A percentile compares a stretch with the other conserved stretches of the same genome.
These are phyloP conservation scores for Pestalotiopsis sp. DNA, from an alignment of 2,329 filamentous ascomycete species.

Conservation along the genomic window DNA sequence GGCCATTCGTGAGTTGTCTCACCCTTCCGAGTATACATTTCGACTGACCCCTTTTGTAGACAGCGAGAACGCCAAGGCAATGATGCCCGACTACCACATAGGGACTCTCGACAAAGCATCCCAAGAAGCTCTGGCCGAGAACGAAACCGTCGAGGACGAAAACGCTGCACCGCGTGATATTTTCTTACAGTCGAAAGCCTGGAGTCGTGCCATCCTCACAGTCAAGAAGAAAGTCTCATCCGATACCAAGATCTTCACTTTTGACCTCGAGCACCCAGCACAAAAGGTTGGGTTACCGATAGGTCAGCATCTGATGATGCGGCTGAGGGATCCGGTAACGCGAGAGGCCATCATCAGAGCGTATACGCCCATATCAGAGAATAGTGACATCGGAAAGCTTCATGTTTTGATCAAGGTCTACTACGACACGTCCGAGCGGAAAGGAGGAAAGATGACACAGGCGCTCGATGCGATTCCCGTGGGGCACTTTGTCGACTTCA, in stretches of 20 bases:
- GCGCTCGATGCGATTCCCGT: constrained; percentile 74
- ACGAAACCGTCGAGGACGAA: constrained; percentile 34
- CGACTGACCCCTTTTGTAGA: constrained; percentile 55
- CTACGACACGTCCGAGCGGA: constrained; percentile 55
- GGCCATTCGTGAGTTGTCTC: constrained; percentile 75
- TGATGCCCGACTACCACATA: constrained; percentile 87
- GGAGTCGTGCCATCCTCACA: constrained; percentile 74
- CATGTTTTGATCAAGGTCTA: constrained; percentile 86
- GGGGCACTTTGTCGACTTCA: constrained; percentile 79
- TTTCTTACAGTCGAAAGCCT: constrained; percentile 73
- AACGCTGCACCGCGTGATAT: constrained; percentile 49
- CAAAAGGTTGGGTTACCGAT: constrained; percentile 78
- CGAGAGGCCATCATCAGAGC: constrained; percentile 77
- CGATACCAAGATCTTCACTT: constrained; percentile 82
- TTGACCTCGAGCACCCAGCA: constrained; percentile 70
- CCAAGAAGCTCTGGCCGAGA: constrained; percentile 52
- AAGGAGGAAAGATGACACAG: constrained; percentile 81
- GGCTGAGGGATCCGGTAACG: constrained; percentile 71
- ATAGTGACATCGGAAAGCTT: constrained; percentile 60
- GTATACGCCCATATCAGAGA: constrained; percentile 82
- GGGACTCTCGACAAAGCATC: constrained; percentile 71
- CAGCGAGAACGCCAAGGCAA: constrained; percentile 86
- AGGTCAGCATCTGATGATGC: constrained; percentile 87
- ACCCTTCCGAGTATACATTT: background rate
- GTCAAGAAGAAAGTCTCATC: constrained; percentile 70